Evolutionary conservation across 306 rosid species (phyloP).

Genomic region (Inga laurina): DNA sequence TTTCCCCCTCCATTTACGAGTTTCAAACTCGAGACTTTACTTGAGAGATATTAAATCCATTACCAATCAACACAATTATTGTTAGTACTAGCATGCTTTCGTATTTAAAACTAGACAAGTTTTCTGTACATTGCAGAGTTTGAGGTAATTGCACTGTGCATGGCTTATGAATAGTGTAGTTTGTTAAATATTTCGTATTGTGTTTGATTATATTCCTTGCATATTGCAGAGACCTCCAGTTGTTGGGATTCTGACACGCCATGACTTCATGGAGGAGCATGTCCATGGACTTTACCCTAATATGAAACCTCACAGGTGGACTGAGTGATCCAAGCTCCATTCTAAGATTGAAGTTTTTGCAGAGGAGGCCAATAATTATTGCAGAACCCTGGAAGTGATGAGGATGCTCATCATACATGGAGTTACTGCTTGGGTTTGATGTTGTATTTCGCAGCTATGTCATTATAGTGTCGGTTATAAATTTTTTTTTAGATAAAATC

Average conservation of each 20-base stretch:
- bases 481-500: not conserved
- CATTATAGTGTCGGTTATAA: not conserved
- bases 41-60: not conserved
- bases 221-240: conserved; percentile 83
- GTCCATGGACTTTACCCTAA: conserved; percentile 69
- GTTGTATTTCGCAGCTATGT: not conserved
- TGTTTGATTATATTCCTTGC: conserved; percentile 23
- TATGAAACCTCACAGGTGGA: conserved; percentile 48
- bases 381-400: not conserved
- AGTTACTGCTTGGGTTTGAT: conserved; percentile 30
- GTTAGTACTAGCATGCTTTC: not conserved
- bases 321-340: conserved; percentile 28
- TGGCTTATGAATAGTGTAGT: not conserved
- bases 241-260: conserved; percentile 86
- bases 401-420: conserved; percentile 6
- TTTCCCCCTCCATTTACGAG: not conserved
- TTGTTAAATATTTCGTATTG: not conserved
- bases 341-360: not conserved
- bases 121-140: not conserved
- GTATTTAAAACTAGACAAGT: not conserved
- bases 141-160: not conserved
- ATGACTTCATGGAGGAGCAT: conserved; percentile 91
- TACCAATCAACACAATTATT: not conserved
- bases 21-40: not conserved
- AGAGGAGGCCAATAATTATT: conserved; percentile 10